Percentiles rank a stretch among this genome's conserved stretches.
Conservation (phyloP, 2,329 filamentous ascomycete species). For the Exophiala xenobiotica region DNA sequence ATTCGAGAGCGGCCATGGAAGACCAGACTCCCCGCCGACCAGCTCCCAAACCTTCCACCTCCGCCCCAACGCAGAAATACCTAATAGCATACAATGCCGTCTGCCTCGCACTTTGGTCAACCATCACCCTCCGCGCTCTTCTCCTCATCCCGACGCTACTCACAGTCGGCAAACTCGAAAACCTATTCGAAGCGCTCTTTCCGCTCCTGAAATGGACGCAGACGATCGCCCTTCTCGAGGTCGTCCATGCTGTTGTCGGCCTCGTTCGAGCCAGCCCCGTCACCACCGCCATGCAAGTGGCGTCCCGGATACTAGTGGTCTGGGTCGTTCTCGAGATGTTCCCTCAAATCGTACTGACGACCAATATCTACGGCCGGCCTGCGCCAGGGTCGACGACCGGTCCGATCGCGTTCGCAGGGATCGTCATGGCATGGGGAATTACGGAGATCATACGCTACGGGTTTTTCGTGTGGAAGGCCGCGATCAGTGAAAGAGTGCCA, state of each 20-base stretch:
- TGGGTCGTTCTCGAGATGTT: conserved; percentile 80
- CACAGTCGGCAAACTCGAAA: conserved; percentile 44
- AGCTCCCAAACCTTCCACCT: conserved; percentile 21
- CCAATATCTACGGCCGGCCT: conserved; percentile 30
- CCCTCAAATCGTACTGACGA: conserved; percentile 67
- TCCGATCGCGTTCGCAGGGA: conserved; percentile 42
- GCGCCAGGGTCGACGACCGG: conserved; percentile 22
- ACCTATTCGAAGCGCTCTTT: conserved; percentile 49
- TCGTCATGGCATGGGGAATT: conserved; percentile 76
- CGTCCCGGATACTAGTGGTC: conserved; percentile 81
- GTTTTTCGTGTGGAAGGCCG: conserved; percentile 78
- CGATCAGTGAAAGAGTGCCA: conserved; percentile 56
- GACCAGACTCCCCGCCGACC: not conserved
- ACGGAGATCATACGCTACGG: conserved; percentile 93
- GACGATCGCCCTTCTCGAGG: conserved; percentile 77
- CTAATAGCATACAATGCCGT: conserved; percentile 81
- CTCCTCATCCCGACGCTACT: conserved; percentile 55
- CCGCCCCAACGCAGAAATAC: conserved; percentile 62
- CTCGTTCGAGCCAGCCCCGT: conserved; percentile 80
- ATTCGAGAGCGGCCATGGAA: no score
- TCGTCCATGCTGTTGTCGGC: conserved; percentile 75
- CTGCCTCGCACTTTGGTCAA: conserved; percentile 74
- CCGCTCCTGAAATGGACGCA: conserved; percentile 64
- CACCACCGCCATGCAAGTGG: conserved; percentile 88
- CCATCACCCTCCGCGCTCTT: conserved; percentile 69